Evolutionary conservation across 805 yeast species (phyloP).

Genomic region (Lipomyces yamanashiensis): DNA sequence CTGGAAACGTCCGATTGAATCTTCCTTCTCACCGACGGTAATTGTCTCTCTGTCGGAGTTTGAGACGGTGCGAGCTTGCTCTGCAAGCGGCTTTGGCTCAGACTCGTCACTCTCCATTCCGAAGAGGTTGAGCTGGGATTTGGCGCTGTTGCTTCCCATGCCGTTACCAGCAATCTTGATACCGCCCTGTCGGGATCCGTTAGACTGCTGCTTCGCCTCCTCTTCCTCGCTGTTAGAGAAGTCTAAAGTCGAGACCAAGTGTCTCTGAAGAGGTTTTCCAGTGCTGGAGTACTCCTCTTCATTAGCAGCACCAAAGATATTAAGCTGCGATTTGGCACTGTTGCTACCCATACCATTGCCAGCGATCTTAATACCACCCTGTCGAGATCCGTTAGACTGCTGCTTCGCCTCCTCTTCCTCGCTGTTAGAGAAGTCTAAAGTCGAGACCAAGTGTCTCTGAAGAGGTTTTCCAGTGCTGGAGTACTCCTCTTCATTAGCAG

Average conservation of each 20-base stretch:
- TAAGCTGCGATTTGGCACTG: conserved; percentile 20
- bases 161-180: conserved; percentile 33
- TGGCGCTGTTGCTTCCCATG: conserved; percentile 27
- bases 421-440: not conserved
- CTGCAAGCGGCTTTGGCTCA: conserved; percentile 9
- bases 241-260: not conserved
- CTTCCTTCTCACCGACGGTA: conserved; percentile 4
- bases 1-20: conserved; percentile 8
- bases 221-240: not conserved
- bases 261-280: not conserved
- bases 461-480: conserved; percentile 1
- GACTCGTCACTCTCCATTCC: conserved; percentile 13
- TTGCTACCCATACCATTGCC: conserved; percentile 35
- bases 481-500: conserved; percentile 1
- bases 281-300: conserved; percentile 17
- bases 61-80: not conserved
- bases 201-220: not conserved
- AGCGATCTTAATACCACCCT: conserved; percentile 25
- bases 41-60: not conserved
- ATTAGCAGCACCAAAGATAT: conserved; percentile 8
- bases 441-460: not conserved
- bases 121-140: conserved; percentile 18
- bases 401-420: not conserved
- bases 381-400: not conserved
- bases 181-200: conserved; percentile 7